Evolutionary conservation across 345 rosid genomes (phyloP), one percentile per base, ranked within the genome.

Genomic region (Brassica juncea): DNA sequence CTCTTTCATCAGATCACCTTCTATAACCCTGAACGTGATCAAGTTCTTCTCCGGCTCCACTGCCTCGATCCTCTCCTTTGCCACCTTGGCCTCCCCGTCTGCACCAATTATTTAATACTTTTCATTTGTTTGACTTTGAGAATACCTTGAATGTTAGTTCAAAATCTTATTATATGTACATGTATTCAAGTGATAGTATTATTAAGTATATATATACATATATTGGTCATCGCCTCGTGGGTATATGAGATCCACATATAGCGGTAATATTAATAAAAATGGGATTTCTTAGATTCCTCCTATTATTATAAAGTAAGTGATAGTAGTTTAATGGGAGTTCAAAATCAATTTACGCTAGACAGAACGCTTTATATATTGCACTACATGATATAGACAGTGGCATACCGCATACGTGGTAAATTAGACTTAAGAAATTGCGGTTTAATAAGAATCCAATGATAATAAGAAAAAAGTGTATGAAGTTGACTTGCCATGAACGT

Each of bases 401-500:
- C 61, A 59, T 59, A 25, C 64, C 32, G 12, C n/a, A 23, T 23
- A 12, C 54, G 6, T 12, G 54, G 16, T 14, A 42, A 25, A 6
- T 3, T 67, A 23, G 19, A 4, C 21, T 25, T 67, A 2, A 39
- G 21, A 32, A 11, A 12, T 27, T 25, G 27, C 5, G 15, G 64
- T 25, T 25, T 25, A 25, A 10, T 25, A 25, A 27, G 7, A 28
- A 30, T 62, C 37, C 19, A 28, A 2, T 62, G 37, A 30, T 62
- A 12, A 65, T 1, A 35, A 66, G 68, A 6, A 19, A 68, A 47
- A 8, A 1, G 25, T n/a, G 37, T 54, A 55, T 3, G 39, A 59
- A 47, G 42, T 61, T 60, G 23, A 68, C 73, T 76, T 77, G 23
- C 79, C 79, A 70, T 78, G 85, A 32, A 75, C 49, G 35, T 85